A percentile compares a stretch with the other conserved stretches of the same genome.
These are phyloP conservation scores for Lagenidium giganteum DNA, from an alignment of 352 stramenopile genomes.

Conservation along the genomic window DNA sequence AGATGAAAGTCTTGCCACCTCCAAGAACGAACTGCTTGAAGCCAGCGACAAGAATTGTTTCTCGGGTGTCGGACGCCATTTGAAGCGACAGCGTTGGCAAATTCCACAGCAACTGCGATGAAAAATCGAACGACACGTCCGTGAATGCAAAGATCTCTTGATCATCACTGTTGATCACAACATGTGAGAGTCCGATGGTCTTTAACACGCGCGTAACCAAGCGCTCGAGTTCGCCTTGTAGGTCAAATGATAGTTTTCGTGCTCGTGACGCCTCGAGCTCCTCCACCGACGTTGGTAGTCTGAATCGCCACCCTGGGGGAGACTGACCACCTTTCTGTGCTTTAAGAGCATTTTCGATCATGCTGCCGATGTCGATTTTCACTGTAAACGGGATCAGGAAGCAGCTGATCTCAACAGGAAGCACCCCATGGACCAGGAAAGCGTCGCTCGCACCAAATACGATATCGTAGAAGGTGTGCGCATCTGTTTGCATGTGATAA, in stretches of 20 bases:
- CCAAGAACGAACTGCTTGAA: conserved; percentile 73
- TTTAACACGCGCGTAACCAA: conserved; percentile 62
- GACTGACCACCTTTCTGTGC: too few species aligned
- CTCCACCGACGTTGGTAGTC: too few species aligned
- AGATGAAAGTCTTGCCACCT: conserved; percentile 70
- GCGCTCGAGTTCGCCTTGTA: conserved; percentile 44
- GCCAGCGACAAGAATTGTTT: conserved; percentile 56
- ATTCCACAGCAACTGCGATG: conserved; percentile 64
- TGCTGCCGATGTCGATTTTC: conserved; percentile 47
- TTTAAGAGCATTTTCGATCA: too few species aligned
- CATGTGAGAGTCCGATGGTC: conserved; percentile 68
- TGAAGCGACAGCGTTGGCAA: conserved; percentile 58
- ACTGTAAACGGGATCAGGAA: conserved; percentile 73
- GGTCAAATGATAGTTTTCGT: conserved; percentile 5
- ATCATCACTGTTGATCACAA: conserved; percentile 53
- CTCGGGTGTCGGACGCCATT: conserved; percentile 25
- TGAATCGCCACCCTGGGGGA: too few species aligned
- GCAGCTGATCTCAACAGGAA: conserved; percentile 59
- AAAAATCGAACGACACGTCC: conserved; percentile 70
- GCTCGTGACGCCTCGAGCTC: too few species aligned
- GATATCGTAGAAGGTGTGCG: conserved; percentile 39
- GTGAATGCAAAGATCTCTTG: conserved; percentile 75
- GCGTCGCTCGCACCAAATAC: conserved; percentile 35
- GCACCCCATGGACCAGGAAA: conserved; percentile 37
- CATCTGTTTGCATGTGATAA: conserved; percentile 41